These are phyloP conservation scores for Penicillium sp. DNA, from an alignment of 2,329 filamentous ascomycete species.

Conservation along the genomic window DNA sequence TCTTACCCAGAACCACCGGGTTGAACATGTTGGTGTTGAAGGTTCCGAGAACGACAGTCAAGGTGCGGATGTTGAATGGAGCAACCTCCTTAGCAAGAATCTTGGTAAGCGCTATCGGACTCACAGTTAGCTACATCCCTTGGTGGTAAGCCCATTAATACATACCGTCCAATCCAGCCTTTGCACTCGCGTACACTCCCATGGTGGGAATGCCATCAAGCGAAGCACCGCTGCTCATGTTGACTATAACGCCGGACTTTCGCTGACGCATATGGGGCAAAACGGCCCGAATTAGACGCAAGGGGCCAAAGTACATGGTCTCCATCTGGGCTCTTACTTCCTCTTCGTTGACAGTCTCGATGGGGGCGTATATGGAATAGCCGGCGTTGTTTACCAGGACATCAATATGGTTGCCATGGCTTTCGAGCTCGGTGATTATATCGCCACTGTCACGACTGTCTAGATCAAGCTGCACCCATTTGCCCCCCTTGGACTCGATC, in stretches of 20 bases:
- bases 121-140: background rate
- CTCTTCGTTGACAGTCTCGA: conserved; percentile 27
- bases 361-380: conserved; percentile 21
- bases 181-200: conserved; percentile 28
- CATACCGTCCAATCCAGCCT: conserved; percentile 30
- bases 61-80: background rate
- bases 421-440: background rate
- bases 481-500: conserved; percentile 16
- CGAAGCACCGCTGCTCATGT: conserved; percentile 26
- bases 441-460: conserved; percentile 1
- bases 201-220: conserved; percentile 21
- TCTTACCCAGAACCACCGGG: background rate
- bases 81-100: background rate
- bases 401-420: conserved; percentile 9
- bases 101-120: background rate
- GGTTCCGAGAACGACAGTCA: background rate
- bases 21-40: background rate
- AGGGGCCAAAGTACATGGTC: conserved; percentile 29
- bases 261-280: conserved; percentile 27
- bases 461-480: conserved; percentile 17
- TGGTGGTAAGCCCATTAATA: background rate
- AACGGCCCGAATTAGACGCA: conserved; percentile 23
- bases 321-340: conserved; percentile 23
- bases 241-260: conserved; percentile 26
- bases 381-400: conserved; percentile 25